Percentiles rank a stretch among this genome's conserved stretches.
These are phyloP conservation scores for Wickerhamiella spandovensis DNA, from an alignment of 805 yeast genomes.

Conservation along the genomic window DNA sequence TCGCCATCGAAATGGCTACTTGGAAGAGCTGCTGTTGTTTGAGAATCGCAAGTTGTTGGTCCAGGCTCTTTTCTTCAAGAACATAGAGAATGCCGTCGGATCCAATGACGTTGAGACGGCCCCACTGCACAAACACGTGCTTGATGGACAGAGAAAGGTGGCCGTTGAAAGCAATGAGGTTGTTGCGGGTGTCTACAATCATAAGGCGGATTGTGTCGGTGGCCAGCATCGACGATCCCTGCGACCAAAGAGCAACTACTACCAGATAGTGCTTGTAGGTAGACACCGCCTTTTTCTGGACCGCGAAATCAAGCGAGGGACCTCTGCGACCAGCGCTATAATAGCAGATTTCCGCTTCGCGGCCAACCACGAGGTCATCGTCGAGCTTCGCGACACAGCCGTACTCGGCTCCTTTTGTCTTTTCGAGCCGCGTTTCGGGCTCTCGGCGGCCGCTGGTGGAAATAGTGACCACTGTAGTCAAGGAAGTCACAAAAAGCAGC, in stretches of 20 bases:
- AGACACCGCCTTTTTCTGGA: constrained; percentile 38
- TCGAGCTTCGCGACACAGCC: constrained; percentile 30
- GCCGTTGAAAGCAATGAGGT: constrained; percentile 54
- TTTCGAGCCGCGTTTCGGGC: constrained; percentile 37
- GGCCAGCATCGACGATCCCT: constrained; percentile 8
- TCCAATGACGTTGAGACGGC: constrained; percentile 46
- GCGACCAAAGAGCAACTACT: constrained; percentile 20
- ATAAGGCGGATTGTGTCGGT: constrained; percentile 40
- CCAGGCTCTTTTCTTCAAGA: constrained; percentile 49
- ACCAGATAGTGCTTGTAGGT: constrained; percentile 45
- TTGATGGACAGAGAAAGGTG: constrained; percentile 53
- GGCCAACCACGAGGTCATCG: constrained; percentile 49
- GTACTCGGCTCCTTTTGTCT: constrained; percentile 33
- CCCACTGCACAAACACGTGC: constrained; percentile 45
- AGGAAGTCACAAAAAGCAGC: constrained; percentile 57
- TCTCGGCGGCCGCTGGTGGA: constrained; percentile 64
- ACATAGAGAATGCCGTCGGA: constrained; percentile 64
- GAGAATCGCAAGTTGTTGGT: constrained; percentile 56
- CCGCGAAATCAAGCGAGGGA: constrained; percentile 41
- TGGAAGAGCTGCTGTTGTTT: constrained; percentile 57
- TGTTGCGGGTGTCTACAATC: constrained; percentile 56
- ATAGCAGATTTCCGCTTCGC: constrained; percentile 47
- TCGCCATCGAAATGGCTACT: constrained; percentile 59
- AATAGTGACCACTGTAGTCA: constrained; percentile 55
- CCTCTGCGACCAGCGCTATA: constrained; percentile 31